Evolutionary conservation across 176 grass and related monocot genomes (phyloP).

Genomic region (Oryza longistaminata): DNA sequence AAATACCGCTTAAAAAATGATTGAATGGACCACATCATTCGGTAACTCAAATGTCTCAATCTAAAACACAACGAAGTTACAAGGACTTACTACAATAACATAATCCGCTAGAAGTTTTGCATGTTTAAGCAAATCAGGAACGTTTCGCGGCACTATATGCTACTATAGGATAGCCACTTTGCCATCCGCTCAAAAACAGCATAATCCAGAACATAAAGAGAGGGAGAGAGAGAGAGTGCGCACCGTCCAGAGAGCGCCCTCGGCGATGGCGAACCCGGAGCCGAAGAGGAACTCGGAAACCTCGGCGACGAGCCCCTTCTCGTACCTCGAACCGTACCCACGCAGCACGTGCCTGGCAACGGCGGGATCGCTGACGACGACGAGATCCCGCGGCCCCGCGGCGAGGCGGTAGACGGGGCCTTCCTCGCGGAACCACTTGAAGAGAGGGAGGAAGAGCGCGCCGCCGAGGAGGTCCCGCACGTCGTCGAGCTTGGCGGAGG

Average conservation of each 20-base stretch:
- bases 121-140: not conserved
- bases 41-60: not conserved
- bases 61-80: not conserved
- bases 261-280: no score
- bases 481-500: constrained; percentile 88
- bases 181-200: not conserved
- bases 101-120: not conserved
- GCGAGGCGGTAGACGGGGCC: constrained; percentile 89
- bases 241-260: no score
- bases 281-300: constrained; percentile 65
- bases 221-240: not conserved
- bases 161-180: not conserved
- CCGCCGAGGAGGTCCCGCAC: constrained; percentile 89
- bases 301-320: constrained; percentile 91
- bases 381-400: constrained; percentile 81
- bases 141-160: not conserved
- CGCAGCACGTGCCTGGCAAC: constrained; percentile 85
- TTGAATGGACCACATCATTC: not conserved
- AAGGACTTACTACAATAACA: not conserved
- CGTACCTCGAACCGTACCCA: constrained; percentile 76
- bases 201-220: not conserved
- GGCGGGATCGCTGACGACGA: constrained; percentile 84
- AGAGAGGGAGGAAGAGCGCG: constrained; percentile 95
- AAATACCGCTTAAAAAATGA: not conserved
- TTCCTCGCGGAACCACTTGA: constrained; percentile 94